Percentiles rank a stretch among this genome's conserved stretches.
These are phyloP conservation scores for Blastomyces percursus DNA, from an alignment of 2,329 filamentous ascomycete species.

Conservation along the genomic window DNA sequence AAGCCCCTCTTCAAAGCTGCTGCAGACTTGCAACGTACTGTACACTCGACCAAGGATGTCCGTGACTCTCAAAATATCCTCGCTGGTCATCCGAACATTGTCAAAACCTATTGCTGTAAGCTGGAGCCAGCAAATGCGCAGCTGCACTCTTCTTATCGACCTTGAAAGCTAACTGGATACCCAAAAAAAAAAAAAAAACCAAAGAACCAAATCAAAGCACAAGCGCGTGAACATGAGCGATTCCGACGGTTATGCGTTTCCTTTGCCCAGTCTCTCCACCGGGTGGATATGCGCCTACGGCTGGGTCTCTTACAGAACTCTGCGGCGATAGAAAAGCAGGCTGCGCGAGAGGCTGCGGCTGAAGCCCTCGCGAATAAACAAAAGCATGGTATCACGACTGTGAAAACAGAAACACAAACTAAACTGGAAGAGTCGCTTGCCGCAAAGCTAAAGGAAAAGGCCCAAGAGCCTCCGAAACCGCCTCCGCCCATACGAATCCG, in stretches of 20 bases:
- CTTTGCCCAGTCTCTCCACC: slow-evolving; percentile 54
- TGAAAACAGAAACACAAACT: slow-evolving; percentile 51
- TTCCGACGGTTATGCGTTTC: slow-evolving; percentile 52
- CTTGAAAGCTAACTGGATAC: slow-evolving; percentile 2
- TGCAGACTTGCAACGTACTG: not conserved
- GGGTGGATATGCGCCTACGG: slow-evolving; percentile 57
- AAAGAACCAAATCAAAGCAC: slow-evolving; percentile 56
- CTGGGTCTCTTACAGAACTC: slow-evolving; percentile 54
- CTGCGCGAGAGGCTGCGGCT: slow-evolving; percentile 41
- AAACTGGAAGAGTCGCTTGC: slow-evolving; percentile 45
- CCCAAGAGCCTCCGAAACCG: slow-evolving; percentile 38
- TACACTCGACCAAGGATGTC: slow-evolving; percentile 39
- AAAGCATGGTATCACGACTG: slow-evolving; percentile 44
- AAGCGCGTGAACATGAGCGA: slow-evolving; percentile 57
- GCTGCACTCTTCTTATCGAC: not conserved
- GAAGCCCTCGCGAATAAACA: slow-evolving; percentile 46
- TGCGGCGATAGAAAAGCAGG: slow-evolving; percentile 38
- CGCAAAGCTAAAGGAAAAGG: slow-evolving; percentile 33
- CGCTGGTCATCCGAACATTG: slow-evolving; percentile 52
- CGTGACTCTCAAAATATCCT: slow-evolving; percentile 55
- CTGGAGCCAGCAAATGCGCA: slow-evolving; percentile 7
- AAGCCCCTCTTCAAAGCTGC: not conserved
- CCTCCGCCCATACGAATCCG: slow-evolving; percentile 45
- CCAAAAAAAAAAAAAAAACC: not conserved
- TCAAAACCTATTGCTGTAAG: slow-evolving; percentile 58